These are phyloP conservation scores for Liriodendron chinense DNA, from an alignment of 164 flowering plant genomes.

Conservation along the genomic window DNA sequence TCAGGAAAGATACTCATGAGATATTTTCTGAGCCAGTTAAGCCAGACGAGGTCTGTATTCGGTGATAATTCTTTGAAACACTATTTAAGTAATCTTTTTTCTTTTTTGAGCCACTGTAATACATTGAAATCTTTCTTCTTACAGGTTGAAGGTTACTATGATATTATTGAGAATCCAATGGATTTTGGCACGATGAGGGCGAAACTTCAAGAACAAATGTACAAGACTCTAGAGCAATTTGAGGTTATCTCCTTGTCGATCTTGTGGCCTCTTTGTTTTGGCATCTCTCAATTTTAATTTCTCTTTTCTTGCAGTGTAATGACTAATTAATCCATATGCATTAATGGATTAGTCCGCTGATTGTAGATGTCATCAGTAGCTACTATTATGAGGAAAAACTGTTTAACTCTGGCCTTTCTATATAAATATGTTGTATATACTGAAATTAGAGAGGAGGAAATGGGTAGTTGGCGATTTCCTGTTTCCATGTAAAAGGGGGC, in stretches of 20 bases:
- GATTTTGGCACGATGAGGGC: conserved; percentile 87
- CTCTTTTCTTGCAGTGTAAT: neutral
- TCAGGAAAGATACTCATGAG: conserved; percentile 63
- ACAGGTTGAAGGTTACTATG: conserved; percentile 70
- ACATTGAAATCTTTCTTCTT: conserved; percentile 4
- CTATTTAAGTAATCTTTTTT: neutral
- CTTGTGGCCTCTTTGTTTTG: neutral
- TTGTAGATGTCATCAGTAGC: too few relatives aligned
- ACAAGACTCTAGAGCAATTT: conserved; percentile 53
- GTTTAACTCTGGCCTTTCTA: too few relatives aligned
- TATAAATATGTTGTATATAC: too few relatives aligned
- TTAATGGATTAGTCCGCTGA: neutral
- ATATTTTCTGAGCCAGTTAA: conserved; percentile 81
- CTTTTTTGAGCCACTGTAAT: neutral
- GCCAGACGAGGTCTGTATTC: conserved; percentile 53
- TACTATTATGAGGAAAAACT: too few relatives aligned
- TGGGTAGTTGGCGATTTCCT: too few relatives aligned
- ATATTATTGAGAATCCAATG: conserved; percentile 78
- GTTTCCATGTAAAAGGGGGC: too few relatives aligned
- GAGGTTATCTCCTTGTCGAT: conserved; percentile 42
- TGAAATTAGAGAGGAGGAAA: too few relatives aligned
- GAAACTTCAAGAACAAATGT: conserved; percentile 76
- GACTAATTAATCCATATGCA: neutral
- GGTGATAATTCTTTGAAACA: neutral
- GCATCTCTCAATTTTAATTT: neutral